These are phyloP conservation scores for Talaromyces sp. DNA, from an alignment of 2,329 filamentous ascomycete genomes.

Conservation along the genomic window DNA sequence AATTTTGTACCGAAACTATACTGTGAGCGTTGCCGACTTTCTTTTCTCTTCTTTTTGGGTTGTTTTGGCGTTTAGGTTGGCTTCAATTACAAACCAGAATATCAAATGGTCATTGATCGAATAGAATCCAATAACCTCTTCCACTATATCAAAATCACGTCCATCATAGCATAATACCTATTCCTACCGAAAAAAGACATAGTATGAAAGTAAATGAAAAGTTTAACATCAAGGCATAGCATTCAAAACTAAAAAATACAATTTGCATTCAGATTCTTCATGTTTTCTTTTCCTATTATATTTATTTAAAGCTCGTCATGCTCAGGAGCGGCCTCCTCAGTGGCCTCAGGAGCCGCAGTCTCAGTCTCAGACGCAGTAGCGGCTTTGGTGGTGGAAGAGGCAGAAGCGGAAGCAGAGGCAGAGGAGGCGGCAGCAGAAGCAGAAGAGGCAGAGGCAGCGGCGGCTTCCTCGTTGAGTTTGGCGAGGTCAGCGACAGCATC, in stretches of 20 bases:
- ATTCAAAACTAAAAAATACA: constrained; percentile 11
- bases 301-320: constrained; percentile 43
- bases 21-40: neutral
- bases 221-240: neutral
- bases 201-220: neutral
- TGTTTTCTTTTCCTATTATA: neutral
- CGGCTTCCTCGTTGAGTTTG: constrained; percentile 52
- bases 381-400: constrained; percentile 21
- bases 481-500: constrained; percentile 60
- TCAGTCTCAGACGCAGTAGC: constrained; percentile 29
- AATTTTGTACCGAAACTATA: neutral
- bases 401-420: constrained; percentile 21
- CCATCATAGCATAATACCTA: neutral
- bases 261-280: constrained; percentile 3
- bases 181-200: neutral
- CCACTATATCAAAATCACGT: neutral
- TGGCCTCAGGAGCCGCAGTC: constrained; percentile 21
- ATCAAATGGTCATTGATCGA: neutral
- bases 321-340: constrained; percentile 23
- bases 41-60: neutral
- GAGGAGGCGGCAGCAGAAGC: constrained; percentile 24
- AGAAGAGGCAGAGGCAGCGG: constrained; percentile 27
- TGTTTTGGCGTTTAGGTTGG: neutral
- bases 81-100: neutral
- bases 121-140: neutral